These are phyloP conservation scores for Colletotrichum tabaci DNA, from an alignment of 2,329 filamentous ascomycete species.

Conservation along the genomic window DNA sequence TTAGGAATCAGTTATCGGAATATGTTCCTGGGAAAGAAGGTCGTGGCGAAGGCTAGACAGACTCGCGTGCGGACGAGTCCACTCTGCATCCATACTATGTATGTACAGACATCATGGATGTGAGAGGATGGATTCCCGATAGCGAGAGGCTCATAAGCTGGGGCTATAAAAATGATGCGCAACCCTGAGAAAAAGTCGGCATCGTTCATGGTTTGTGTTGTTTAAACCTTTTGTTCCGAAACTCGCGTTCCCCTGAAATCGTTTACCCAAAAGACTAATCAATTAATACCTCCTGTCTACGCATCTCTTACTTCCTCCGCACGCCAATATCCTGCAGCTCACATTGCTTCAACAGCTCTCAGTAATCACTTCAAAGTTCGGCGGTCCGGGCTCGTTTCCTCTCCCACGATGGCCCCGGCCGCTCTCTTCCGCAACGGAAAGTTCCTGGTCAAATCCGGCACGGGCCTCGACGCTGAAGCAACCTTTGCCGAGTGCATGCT, in stretches of 20 bases:
- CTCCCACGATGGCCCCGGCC: neutral
- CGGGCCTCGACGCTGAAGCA: conserved; percentile 44
- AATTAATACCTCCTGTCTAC: neutral
- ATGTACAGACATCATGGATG: neutral
- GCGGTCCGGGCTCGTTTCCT: too few species aligned
- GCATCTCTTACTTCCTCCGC: too few species aligned
- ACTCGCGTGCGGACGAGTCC: neutral
- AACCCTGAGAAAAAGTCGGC: neutral
- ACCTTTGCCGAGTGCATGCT: conserved; percentile 31
- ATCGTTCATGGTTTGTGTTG: too few species aligned
- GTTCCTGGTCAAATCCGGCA: conserved; percentile 47
- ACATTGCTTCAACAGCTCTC: neutral
- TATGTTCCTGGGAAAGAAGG: conserved; percentile 8
- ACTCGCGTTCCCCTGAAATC: too few species aligned
- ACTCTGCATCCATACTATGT: neutral
- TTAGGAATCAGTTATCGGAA: neutral
- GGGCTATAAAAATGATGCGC: neutral
- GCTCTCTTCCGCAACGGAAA: conserved; percentile 49
- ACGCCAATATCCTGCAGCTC: neutral
- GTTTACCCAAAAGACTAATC: too few species aligned
- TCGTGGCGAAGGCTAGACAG: conserved; percentile 15
- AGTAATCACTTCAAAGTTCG: too few species aligned
- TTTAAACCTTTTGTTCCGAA: too few species aligned
- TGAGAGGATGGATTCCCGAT: neutral
- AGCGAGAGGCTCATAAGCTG: neutral